These are phyloP conservation scores for Fusarium euwallaceae DNA, from an alignment of 2,329 filamentous ascomycete genomes.

Conservation along the genomic window DNA sequence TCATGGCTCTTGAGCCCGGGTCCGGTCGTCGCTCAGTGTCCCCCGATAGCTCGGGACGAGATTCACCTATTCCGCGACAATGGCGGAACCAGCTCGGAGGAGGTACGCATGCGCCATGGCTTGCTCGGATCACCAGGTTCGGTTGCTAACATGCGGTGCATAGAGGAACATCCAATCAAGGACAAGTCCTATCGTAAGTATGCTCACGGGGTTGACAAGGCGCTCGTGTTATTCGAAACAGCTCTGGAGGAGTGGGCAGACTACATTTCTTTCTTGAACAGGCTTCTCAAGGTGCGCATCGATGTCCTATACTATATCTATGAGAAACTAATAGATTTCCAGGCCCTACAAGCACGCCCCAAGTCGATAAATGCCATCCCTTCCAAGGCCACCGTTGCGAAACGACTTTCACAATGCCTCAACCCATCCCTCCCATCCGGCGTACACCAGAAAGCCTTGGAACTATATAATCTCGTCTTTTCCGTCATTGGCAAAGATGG, in stretches of 20 bases:
- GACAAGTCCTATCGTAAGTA: conserved; percentile 87
- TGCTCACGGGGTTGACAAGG: conserved; percentile 87
- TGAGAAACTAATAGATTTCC: conserved; percentile 18
- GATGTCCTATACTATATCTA: too few species aligned
- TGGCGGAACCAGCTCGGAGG: conserved; percentile 83
- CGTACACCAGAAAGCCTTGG: conserved; percentile 96
- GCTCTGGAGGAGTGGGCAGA: conserved; percentile 98
- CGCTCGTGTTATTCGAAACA: conserved; percentile 90
- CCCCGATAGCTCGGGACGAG: conserved; percentile 86
- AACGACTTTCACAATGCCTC: conserved; percentile 93
- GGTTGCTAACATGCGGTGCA: conserved; percentile 20
- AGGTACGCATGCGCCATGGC: conserved; percentile 66
- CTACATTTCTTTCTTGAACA: conserved; percentile 96
- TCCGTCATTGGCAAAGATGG: conserved; percentile 84
- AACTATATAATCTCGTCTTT: conserved; percentile 94
- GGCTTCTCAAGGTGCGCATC: conserved; percentile 81
- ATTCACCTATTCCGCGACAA: conserved; percentile 80
- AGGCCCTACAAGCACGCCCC: conserved; percentile 91
- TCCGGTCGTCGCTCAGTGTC: conserved; percentile 72
- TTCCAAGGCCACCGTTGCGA: conserved; percentile 85
- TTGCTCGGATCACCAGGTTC: neutral
- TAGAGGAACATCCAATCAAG: conserved; percentile 69
- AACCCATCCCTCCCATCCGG: conserved; percentile 94
- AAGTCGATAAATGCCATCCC: conserved; percentile 79
- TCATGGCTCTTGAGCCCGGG: conserved; percentile 75